These are phyloP conservation scores for Gossypium laxum DNA, from an alignment of 441 rosid genomes.

Conservation along the genomic window DNA sequence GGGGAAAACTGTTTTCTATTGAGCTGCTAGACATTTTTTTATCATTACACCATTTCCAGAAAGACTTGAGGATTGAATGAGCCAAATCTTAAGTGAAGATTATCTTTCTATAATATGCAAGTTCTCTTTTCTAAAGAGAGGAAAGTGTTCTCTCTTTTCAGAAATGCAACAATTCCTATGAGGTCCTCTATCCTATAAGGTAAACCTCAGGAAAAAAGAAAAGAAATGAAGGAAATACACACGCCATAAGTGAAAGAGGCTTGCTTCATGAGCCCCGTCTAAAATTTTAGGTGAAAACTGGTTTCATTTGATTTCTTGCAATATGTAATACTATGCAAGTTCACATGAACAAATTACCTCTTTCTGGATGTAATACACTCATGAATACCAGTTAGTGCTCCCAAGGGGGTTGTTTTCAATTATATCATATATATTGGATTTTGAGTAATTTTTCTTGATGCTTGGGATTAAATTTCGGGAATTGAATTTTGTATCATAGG, in stretches of 20 bases:
- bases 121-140: conserved; percentile 3
- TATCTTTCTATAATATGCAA: not conserved
- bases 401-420: not conserved
- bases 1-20: not conserved
- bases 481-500: conserved; percentile 30
- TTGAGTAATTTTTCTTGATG: not conserved
- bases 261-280: not conserved
- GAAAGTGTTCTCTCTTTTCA: not conserved
- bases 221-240: not conserved
- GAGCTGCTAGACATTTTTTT: not conserved
- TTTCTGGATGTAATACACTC: not conserved
- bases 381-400: not conserved
- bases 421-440: not conserved
- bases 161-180: not conserved
- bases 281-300: not conserved
- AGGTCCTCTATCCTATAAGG: not conserved
- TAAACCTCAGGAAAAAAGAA: not conserved
- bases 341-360: not conserved
- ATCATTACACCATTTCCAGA: not conserved
- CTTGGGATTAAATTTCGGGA: not conserved
- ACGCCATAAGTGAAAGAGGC: not conserved
- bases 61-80: not conserved
- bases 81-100: not conserved
- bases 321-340: not conserved
- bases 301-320: not conserved